phyloP scores from a whole-genome alignment of 176 grass and related monocot genomes.

The Oryza glumipatula region DNA sequence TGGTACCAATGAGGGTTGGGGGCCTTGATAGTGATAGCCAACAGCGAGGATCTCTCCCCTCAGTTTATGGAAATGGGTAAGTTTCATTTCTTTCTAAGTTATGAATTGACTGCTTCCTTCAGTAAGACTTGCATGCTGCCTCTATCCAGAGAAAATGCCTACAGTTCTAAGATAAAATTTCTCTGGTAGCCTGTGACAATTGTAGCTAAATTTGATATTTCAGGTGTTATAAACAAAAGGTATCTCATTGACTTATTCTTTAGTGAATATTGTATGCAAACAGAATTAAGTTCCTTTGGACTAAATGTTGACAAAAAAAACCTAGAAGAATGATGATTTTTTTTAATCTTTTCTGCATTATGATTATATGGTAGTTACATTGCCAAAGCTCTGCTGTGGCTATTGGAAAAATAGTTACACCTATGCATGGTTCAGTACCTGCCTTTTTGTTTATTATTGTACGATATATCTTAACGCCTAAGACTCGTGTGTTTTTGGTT shows the following conservation, averaged over 20 bases:
- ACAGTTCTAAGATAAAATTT: neutral
- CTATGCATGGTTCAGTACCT: neutral
- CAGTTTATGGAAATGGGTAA: constrained; percentile 56
- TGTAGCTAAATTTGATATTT: neutral
- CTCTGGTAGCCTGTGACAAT: constrained; percentile 22
- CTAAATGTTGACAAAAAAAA: neutral
- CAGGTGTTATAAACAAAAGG: neutral
- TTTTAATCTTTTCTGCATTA: neutral
- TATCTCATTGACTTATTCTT: neutral
- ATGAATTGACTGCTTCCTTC: constrained; percentile 14
- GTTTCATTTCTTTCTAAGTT: constrained; percentile 1
- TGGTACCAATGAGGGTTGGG: constrained; percentile 25
- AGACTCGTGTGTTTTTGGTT: constrained; percentile 1
- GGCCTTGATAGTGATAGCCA: constrained; percentile 41
- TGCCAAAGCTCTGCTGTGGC: neutral
- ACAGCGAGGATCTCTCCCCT: constrained; percentile 39
- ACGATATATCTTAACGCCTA: neutral
- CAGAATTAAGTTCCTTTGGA: neutral
- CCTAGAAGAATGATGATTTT: constrained; percentile 1
- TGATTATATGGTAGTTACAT: constrained; percentile 19
- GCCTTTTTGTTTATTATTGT: neutral
- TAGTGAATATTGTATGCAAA: neutral
- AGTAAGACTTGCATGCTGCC: neutral
- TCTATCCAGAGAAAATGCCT: neutral
- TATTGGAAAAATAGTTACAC: neutral